Base-by-base conservation (phyloP, 2,329 filamentous ascomycete genomes). In the Chrysoporthe puriensis region DNA sequence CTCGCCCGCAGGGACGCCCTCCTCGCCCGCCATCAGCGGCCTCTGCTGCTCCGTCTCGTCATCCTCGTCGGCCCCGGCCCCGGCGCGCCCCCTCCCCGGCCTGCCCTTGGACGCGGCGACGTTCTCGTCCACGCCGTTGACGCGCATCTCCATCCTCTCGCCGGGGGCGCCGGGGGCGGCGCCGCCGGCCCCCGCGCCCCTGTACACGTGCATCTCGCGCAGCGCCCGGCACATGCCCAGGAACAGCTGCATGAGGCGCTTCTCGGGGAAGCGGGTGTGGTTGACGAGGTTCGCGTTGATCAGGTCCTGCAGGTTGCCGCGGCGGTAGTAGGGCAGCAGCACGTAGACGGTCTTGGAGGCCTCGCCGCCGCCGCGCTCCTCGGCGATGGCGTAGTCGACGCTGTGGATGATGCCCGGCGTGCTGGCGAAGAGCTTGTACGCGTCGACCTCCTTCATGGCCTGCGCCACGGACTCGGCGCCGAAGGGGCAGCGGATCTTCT, bases 221-320 rank as follows among this genome's bases (percentile, higher is more conserved):
- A 99, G 81, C 56, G 93, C 96, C 74, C 89, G 89, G 78, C 95
- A 97, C 2, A 99, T 94, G 18, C 96, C 96, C 54, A 97, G 82
- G 78, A 99, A 97, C 69, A 99, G 80, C 68, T 90, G 84, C 94
- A 98, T 95, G 70, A 99, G 83, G 74, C 90, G 86, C 77, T 90
- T 87, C 82, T 98, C 95, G 0, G 95, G 94, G 75, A 99, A 98
- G 63, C 86, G 86, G 48, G 92, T 92, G 77, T 97, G 93, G 79
- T 98, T 98, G 79, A 99, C 95, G 65, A 98, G 84, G 80, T 99
- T 99, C 71, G 96, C 95, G 79, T 99, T 99, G 84, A 99, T 98
- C 77, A 96, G 91, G 80, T 99, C 96, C 81, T 99, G 96, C 48
- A 99, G 85, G 79, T 99, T 99, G 16, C 96, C 96, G 72, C 95